phyloP scores from a whole-genome alignment of 305 asterid genomes.

The Ruellia speciosa region DNA sequence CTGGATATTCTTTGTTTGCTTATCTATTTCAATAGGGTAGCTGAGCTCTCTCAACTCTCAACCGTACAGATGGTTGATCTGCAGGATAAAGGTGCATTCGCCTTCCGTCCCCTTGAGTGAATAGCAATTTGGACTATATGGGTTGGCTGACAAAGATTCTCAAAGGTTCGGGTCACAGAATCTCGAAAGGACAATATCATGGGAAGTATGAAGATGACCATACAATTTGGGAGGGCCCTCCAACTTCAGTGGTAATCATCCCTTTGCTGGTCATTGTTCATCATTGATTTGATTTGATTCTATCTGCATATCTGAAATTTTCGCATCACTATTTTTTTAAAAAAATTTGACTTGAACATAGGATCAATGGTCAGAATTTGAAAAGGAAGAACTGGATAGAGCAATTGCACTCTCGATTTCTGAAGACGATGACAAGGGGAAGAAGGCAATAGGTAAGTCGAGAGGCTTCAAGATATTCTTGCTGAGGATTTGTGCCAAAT shows the following conservation, averaged over 20 bases:
- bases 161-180: slow-evolving; percentile 63
- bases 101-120: slow-evolving; percentile 5
- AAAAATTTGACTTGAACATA: slow-evolving; percentile 24
- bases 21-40: too few relatives aligned
- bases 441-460: slow-evolving; percentile 62
- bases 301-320: slow-evolving; percentile 2
- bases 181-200: slow-evolving; percentile 62
- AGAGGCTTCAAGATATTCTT: slow-evolving; percentile 7
- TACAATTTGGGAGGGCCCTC: slow-evolving; percentile 52
- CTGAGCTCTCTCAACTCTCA: too few relatives aligned
- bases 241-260: slow-evolving; percentile 46
- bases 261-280: slow-evolving; percentile 10
- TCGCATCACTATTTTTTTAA: slow-evolving; percentile 13
- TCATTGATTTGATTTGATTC: slow-evolving; percentile 1
- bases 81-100: slow-evolving; percentile 24
- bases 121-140: slow-evolving; percentile 34
- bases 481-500: slow-evolving; percentile 10
- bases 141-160: slow-evolving; percentile 88
- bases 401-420: slow-evolving; percentile 85
- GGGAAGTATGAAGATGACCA: slow-evolving; percentile 56
- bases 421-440: slow-evolving; percentile 69
- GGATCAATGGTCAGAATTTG: slow-evolving; percentile 76
- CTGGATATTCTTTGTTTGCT: slow-evolving; percentile 4
- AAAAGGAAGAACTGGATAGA: slow-evolving; percentile 71
- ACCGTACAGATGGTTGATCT: slow-evolving; percentile 15